A percentile compares a stretch with the other conserved stretches of the same genome.
phyloP scores from a whole-genome alignment of 148 eudicot species.

The Dysphania ambrosioides region DNA sequence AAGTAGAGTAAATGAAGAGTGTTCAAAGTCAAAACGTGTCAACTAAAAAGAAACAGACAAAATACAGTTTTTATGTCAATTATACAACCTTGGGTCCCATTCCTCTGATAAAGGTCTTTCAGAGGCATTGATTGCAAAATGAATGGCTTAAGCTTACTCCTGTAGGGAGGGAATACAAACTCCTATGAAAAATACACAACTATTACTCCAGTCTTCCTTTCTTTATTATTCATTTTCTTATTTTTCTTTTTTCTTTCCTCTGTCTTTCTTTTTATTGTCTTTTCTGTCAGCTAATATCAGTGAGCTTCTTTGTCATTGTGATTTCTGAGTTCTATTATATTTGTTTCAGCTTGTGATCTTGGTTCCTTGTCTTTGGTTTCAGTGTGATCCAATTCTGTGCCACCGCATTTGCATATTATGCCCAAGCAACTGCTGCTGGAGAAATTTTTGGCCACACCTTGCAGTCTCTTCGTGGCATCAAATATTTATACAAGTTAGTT shows the following conservation, averaged over 20 bases:
- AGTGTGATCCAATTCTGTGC: slow-evolving; percentile 98
- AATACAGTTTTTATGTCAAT: too few relatives aligned
- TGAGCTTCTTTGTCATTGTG: neutral
- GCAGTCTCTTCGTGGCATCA: slow-evolving; percentile 96
- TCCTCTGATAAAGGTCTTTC: neutral
- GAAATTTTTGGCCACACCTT: slow-evolving; percentile 96
- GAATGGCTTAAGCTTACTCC: neutral
- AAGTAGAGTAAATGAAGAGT: too few relatives aligned
- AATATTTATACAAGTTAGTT: slow-evolving; percentile 91
- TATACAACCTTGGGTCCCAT: too few relatives aligned
- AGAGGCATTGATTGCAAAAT: neutral
- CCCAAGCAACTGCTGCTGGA: slow-evolving; percentile 98
- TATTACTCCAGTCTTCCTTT: neutral
- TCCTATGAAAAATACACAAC: neutral
- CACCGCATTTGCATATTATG: slow-evolving; percentile 92
- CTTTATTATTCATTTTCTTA: neutral
- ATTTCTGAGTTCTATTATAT: neutral
- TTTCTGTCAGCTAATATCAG: neutral
- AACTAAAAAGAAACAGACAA: too few relatives aligned
- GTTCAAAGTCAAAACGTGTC: too few relatives aligned
- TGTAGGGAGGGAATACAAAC: neutral
- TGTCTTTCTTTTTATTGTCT: neutral
- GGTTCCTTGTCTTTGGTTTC: slow-evolving; percentile 31
- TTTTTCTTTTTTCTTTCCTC: neutral
- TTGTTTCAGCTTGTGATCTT: slow-evolving; percentile 13